A percentile compares a stretch with the other conserved stretches of the same genome.
phyloP scores from a whole-genome alignment of 768 basidiomycete species.

The Suillus subalutaceus region DNA sequence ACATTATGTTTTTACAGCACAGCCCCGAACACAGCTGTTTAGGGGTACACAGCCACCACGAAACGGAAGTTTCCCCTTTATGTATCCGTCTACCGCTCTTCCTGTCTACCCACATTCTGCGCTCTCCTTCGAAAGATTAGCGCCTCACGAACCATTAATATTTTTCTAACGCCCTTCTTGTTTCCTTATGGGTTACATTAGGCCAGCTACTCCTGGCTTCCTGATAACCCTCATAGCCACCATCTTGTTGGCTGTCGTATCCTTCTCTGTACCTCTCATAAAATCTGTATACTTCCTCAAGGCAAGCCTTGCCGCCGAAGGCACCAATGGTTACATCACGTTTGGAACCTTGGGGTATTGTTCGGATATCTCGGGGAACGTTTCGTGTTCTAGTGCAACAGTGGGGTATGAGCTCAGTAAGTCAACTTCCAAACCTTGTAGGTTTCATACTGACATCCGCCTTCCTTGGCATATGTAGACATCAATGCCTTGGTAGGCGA shows the following conservation, averaged over 20 bases:
- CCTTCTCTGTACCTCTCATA: slow-evolving; percentile 89
- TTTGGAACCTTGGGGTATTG: slow-evolving; percentile 95
- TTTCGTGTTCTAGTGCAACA: slow-evolving; percentile 75
- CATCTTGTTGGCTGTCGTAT: slow-evolving; percentile 78
- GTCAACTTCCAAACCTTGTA: slow-evolving; percentile 30
- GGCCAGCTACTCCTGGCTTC: slow-evolving; percentile 91
- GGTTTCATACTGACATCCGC: not conserved
- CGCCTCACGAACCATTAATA: not conserved
- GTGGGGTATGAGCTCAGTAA: slow-evolving; percentile 89
- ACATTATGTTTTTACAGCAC: not conserved
- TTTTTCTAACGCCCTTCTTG: slow-evolving; percentile 7
- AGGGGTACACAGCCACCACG: not conserved
- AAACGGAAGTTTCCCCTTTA: slow-evolving; percentile 1
- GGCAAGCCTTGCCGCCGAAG: slow-evolving; percentile 56
- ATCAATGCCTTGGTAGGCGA: slow-evolving; percentile 81
- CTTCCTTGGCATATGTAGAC: slow-evolving; percentile 47
- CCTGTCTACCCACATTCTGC: not conserved
- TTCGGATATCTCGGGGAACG: slow-evolving; percentile 52
- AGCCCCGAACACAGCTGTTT: slow-evolving; percentile 9
- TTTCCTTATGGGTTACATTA: slow-evolving; percentile 58
- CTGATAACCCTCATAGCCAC: slow-evolving; percentile 81
- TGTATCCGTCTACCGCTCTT: not conserved
- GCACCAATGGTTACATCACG: slow-evolving; percentile 62
- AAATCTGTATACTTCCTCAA: slow-evolving; percentile 90
- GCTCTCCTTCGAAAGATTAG: not conserved